A percentile compares a stretch with the other conserved stretches of the same genome.
These are phyloP conservation scores for Penicillium turbatum DNA, from an alignment of 495 filamentous ascomycete genomes.

Conservation along the genomic window DNA sequence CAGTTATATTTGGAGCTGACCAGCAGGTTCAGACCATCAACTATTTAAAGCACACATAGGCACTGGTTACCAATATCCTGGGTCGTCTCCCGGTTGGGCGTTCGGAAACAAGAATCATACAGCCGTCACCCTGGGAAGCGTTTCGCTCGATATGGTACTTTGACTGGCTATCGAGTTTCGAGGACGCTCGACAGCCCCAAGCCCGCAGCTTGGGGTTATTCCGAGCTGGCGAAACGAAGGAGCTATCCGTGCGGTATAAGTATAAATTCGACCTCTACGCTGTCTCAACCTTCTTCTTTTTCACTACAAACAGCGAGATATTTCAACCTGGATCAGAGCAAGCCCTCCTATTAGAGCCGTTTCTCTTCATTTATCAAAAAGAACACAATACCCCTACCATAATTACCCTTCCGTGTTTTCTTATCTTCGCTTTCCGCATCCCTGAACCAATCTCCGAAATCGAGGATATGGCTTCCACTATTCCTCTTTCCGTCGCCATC, in stretches of 20 bases:
- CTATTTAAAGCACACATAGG: background rate
- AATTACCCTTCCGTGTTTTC: background rate
- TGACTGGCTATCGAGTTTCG: background rate
- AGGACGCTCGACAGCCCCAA: background rate
- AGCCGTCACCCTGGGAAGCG: background rate
- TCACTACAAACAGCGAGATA: background rate
- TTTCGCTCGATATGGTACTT: background rate
- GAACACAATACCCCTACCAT: background rate
- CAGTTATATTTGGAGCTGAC: background rate
- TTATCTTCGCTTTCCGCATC: background rate
- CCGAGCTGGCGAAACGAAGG: background rate
- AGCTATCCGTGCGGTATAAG: background rate
- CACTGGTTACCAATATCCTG: background rate
- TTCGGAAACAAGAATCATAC: background rate
- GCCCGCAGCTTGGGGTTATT: background rate
- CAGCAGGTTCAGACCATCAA: background rate
- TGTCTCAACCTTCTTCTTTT: background rate
- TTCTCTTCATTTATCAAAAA: background rate
- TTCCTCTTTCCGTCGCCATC: constrained; percentile 3
- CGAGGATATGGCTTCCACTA: constrained; percentile 1
- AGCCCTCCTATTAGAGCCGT: background rate
- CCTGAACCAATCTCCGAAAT: background rate
- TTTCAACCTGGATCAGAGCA: background rate
- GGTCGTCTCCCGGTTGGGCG: background rate
- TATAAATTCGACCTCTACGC: background rate